Conservation (phyloP, 768 basidiomycete species). For the Lactarius hengduanensis region DNA sequence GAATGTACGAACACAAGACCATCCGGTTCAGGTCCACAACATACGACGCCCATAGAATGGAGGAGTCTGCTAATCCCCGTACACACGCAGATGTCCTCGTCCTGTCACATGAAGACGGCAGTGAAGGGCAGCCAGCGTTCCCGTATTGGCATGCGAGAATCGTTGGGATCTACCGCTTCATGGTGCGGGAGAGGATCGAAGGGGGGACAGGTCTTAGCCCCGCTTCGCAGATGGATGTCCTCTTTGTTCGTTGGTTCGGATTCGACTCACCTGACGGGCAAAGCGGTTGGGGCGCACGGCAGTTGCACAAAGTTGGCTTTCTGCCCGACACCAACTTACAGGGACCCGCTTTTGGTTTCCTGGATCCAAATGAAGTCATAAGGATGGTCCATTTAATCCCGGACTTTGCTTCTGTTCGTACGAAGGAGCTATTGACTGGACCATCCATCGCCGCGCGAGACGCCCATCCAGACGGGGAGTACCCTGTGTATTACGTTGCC, state of each 20-base stretch:
- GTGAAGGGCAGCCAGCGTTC: slow-evolving; percentile 10
- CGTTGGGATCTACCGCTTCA: slow-evolving; percentile 34
- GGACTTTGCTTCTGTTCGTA: slow-evolving; percentile 31
- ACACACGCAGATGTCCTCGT: slow-evolving; percentile 34
- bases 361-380: slow-evolving; percentile 34
- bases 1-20: not conserved
- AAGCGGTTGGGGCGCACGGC: slow-evolving; percentile 12
- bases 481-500: slow-evolving; percentile 31
- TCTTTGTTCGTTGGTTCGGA: slow-evolving; percentile 15
- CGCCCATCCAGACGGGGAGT: slow-evolving; percentile 26
- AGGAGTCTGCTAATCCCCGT: not conserved
- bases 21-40: not conserved
- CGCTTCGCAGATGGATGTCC: slow-evolving; percentile 1
- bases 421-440: not conserved
- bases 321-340: slow-evolving; percentile 19
- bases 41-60: not conserved
- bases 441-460: not conserved
- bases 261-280: not conserved
- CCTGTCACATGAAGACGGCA: slow-evolving; percentile 22
- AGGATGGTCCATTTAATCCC: slow-evolving; percentile 35
- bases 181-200: slow-evolving; percentile 25
- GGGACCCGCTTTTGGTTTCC: slow-evolving; percentile 34
- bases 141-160: slow-evolving; percentile 36
- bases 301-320: slow-evolving; percentile 32
- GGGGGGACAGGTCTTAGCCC: slow-evolving; percentile 38